phyloP scores from a whole-genome alignment of 1,284 basidiomycete genomes.

The Tetrapyrgos nigripes region DNA sequence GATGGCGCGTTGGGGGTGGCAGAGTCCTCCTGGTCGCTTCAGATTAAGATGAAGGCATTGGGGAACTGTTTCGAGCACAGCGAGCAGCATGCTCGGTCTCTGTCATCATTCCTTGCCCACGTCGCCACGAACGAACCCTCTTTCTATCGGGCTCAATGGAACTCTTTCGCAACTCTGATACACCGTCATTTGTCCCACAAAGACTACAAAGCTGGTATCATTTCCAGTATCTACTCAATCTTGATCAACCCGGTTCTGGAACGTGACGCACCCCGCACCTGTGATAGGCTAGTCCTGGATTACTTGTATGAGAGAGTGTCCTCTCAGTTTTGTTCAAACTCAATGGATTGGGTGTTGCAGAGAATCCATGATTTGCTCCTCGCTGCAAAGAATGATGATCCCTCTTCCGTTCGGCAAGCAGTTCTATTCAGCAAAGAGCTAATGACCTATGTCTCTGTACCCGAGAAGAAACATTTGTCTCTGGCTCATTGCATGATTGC shows the following conservation, averaged over 20 bases:
- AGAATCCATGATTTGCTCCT: not conserved
- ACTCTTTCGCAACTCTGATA: conserved; percentile 13
- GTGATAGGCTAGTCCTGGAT: conserved; percentile 6
- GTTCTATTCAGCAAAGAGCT: not conserved
- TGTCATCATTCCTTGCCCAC: conserved; percentile 17
- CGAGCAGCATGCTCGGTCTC: conserved; percentile 10
- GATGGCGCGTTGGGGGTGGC: not conserved
- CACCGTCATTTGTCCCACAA: not conserved
- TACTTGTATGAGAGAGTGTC: not conserved
- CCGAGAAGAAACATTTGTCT: not conserved
- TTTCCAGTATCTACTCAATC: not conserved
- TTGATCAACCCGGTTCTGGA: not conserved
- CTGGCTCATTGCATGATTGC: not conserved
- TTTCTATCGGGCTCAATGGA: conserved; percentile 18
- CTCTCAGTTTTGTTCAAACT: not conserved
- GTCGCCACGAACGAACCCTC: conserved; percentile 17
- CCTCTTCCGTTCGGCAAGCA: not conserved
- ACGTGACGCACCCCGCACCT: conserved; percentile 5
- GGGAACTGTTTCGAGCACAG: conserved; percentile 6
- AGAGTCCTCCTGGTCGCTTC: conserved; percentile 14
- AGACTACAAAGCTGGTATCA: not conserved
- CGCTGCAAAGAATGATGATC: not conserved
- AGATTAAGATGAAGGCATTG: conserved; percentile 14
- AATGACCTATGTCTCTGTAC: not conserved
- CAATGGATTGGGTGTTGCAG: not conserved